These are phyloP conservation scores for Pseudocercospora fuligena DNA, from an alignment of 2,329 filamentous ascomycete genomes.

Conservation along the genomic window DNA sequence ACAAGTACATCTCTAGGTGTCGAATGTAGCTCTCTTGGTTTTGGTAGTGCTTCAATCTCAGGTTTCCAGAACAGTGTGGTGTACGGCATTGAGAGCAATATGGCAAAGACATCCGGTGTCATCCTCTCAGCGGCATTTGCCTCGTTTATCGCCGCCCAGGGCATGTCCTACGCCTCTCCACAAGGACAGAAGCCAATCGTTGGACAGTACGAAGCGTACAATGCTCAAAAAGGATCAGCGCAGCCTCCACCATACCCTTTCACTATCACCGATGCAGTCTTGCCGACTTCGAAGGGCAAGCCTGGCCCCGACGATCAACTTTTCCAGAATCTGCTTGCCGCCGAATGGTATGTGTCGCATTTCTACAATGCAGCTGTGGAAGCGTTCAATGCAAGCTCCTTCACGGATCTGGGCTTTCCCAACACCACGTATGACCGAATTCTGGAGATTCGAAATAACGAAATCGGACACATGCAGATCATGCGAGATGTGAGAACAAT, in stretches of 20 bases:
- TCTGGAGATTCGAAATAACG: constrained; percentile 52
- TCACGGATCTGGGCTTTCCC: constrained; percentile 43
- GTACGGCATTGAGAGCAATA: neutral
- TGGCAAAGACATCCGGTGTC: neutral
- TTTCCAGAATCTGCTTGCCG: constrained; percentile 52
- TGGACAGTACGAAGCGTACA: constrained; percentile 2
- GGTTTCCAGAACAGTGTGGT: neutral
- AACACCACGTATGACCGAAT: constrained; percentile 49
- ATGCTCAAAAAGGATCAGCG: neutral
- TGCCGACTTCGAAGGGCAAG: constrained; percentile 38
- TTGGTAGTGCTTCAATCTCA: neutral
- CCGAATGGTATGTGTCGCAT: constrained; percentile 53
- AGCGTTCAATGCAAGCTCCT: constrained; percentile 44
- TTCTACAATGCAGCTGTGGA: constrained; percentile 53
- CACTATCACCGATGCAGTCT: constrained; percentile 43
- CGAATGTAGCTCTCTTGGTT: too few relatives aligned
- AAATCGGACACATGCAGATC: constrained; percentile 52
- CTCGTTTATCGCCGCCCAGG: neutral
- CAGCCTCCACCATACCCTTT: constrained; percentile 43
- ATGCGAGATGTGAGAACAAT: constrained; percentile 42
- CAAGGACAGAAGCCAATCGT: neutral
- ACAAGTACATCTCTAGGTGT: neutral
- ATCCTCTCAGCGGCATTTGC: neutral
- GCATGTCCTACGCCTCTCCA: neutral
- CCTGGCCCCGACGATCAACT: constrained; percentile 48